These are phyloP conservation scores for Cladosporium sp. DNA, from an alignment of 2,329 filamentous ascomycete species.

Conservation along the genomic window DNA sequence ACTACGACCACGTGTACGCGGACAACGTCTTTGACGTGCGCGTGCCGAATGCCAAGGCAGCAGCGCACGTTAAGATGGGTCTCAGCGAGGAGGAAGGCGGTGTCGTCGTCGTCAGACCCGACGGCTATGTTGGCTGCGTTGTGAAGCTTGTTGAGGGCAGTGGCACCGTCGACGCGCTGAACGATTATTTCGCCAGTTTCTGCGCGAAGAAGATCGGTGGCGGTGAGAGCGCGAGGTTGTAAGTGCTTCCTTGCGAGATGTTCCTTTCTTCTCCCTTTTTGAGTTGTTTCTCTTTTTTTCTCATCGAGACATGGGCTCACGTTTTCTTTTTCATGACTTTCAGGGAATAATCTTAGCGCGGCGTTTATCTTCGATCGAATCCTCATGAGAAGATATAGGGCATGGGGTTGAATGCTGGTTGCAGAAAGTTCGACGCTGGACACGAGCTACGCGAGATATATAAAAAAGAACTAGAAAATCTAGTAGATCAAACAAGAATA, in stretches of 20 bases:
- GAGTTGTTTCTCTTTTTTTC: not conserved
- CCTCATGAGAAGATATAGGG: too few relatives aligned
- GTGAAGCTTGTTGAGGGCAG: slow-evolving; percentile 69
- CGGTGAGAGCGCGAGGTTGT: slow-evolving; percentile 13
- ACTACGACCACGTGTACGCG: slow-evolving; percentile 78
- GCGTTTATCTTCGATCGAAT: not conserved
- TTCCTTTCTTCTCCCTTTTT: not conserved
- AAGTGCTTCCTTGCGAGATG: slow-evolving; percentile 1
- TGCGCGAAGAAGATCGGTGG: slow-evolving; percentile 54
- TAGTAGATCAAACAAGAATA: too few relatives aligned
- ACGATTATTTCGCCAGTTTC: slow-evolving; percentile 76
- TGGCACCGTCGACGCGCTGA: slow-evolving; percentile 77
- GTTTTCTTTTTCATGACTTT: not conserved
- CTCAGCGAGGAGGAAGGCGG: slow-evolving; percentile 69
- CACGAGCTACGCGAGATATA: too few relatives aligned
- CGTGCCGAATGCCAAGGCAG: slow-evolving; percentile 64
- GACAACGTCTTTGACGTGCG: slow-evolving; percentile 74
- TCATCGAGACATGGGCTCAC: not conserved
- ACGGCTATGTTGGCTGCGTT: slow-evolving; percentile 80
- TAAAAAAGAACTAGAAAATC: too few relatives aligned
- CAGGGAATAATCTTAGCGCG: not conserved
- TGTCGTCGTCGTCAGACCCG: slow-evolving; percentile 78
- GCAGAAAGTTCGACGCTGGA: too few relatives aligned
- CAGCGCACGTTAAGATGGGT: slow-evolving; percentile 85
- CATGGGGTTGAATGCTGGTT: too few relatives aligned